phyloP scores from a whole-genome alignment of 306 rosid genomes.

The Vigna unguiculata region DNA sequence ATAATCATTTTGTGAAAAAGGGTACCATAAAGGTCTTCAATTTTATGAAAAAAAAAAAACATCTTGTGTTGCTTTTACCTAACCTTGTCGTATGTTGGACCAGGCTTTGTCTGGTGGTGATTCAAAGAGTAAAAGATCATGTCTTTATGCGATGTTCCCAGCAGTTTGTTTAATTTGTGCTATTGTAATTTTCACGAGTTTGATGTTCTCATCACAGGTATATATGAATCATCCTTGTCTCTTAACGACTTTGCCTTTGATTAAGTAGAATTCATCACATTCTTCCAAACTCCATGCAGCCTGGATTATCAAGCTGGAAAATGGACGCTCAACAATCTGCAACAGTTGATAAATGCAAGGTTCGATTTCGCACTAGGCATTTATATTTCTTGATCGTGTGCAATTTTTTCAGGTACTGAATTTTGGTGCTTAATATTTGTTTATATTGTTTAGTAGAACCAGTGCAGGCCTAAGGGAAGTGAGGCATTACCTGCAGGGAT shows the following conservation, averaged over 20 bases:
- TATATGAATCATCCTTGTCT: background rate
- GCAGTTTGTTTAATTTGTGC: slow-evolving; percentile 58
- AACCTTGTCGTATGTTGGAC: slow-evolving; percentile 29
- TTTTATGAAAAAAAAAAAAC: background rate
- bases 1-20: background rate
- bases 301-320: slow-evolving; percentile 58
- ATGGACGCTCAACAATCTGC: background rate
- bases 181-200: slow-evolving; percentile 49
- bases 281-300: slow-evolving; percentile 32
- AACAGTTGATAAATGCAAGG: slow-evolving; percentile 67
- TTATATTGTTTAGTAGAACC: slow-evolving; percentile 70
- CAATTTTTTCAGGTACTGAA: background rate
- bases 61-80: background rate
- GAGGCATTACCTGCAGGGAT: slow-evolving; percentile 83
- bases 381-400: background rate
- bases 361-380: slow-evolving; percentile 43
- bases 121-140: slow-evolving; percentile 52
- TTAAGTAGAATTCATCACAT: slow-evolving; percentile 16
- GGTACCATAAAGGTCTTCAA: background rate
- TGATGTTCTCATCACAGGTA: slow-evolving; percentile 61
- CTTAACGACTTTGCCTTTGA: slow-evolving; percentile 19
- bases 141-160: slow-evolving; percentile 59
- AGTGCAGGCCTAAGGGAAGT: slow-evolving; percentile 75
- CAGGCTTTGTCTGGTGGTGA: slow-evolving; percentile 56
- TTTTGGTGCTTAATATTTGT: slow-evolving; percentile 43